Base-by-base conservation (phyloP, 331 rosid species). In the Spiraea crenata region DNA sequence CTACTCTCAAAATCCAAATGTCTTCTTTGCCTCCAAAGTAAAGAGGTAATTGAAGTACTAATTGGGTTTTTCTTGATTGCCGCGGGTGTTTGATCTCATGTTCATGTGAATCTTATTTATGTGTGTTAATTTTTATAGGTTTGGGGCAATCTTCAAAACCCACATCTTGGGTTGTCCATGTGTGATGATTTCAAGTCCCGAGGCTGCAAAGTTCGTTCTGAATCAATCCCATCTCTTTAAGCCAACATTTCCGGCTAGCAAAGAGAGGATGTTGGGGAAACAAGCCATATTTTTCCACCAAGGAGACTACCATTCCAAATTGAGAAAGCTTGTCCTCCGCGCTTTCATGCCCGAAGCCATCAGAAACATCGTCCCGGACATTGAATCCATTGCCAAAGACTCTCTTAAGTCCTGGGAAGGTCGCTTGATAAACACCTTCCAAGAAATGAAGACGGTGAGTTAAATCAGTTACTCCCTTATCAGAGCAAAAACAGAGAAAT, bases 121-220 rank as follows among this genome's bases (percentile, higher is more conserved):
- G 11, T 57, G 3, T 25, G 35, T 56, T 40, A 25, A 25, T 25
- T 2, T 25, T 9, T 8, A 20, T 69, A 91, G 93, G 88, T 91
- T 81, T 77, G 98, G 98, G 39, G 74, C 95, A 13, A 83, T 92
- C 80, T 92, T 92, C 86, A 92, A 92, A 86, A 83, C 96, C 61
- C 93, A 92, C 96, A 89, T 92, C 79, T 60, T 92, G 74, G 98
- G 98, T 7, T 92, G 98, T 65, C 98, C 96, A 5, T 92, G 96
- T n/a, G 92, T 92, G 71, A 92, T 92, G 98, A 84, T 87, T 66
- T 85, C 96, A 1, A 89, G 89, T 64, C 96, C 96, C 0, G 92
- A 89, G 45, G 98, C 93, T 9, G 98, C 92, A 0, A 92, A 84
- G 45, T 85, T 92, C 69, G 98, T 92, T 48, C 87, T 89, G 10